These are phyloP conservation scores for Tetrahymena elliotti DNA, from an alignment of 73 alveolate genomes.

Conservation along the genomic window DNA sequence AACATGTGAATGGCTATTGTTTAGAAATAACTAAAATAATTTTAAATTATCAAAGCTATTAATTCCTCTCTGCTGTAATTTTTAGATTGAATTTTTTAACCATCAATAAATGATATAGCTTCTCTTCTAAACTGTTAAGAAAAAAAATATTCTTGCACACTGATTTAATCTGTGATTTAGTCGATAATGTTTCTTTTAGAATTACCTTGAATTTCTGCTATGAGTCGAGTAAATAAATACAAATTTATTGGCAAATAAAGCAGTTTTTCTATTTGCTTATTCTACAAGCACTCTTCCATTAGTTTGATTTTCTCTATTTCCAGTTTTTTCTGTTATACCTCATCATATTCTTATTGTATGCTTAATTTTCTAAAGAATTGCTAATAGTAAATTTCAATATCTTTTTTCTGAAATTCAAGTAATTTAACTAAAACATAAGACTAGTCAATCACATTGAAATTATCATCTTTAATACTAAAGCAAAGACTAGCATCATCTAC, in stretches of 20 bases:
- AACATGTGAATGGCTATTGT: neutral
- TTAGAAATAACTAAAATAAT: neutral
- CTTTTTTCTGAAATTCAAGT: neutral
- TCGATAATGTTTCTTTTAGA: neutral
- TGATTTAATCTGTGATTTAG: neutral
- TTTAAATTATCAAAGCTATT: neutral
- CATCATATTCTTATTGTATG: neutral
- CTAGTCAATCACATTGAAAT: neutral
- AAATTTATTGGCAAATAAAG: neutral
- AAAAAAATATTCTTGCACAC: neutral
- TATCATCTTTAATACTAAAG: neutral
- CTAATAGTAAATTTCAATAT: neutral
- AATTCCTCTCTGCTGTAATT: neutral
- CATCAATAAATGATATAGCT: neutral
- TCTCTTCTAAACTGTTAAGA: neutral
- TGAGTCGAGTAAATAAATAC: neutral
- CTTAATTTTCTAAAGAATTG: neutral
- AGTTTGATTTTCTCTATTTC: neutral
- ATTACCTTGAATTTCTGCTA: neutral
- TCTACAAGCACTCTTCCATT: neutral
- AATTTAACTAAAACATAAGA: neutral
- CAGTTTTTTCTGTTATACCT: neutral
- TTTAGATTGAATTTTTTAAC: neutral
- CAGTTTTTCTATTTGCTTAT: neutral
- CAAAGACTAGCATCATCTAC: neutral